A percentile compares a stretch with the other conserved stretches of the same genome.
phyloP scores from a whole-genome alignment of 2,329 filamentous ascomycete species.

The Scleromitrula shiraiana region DNA sequence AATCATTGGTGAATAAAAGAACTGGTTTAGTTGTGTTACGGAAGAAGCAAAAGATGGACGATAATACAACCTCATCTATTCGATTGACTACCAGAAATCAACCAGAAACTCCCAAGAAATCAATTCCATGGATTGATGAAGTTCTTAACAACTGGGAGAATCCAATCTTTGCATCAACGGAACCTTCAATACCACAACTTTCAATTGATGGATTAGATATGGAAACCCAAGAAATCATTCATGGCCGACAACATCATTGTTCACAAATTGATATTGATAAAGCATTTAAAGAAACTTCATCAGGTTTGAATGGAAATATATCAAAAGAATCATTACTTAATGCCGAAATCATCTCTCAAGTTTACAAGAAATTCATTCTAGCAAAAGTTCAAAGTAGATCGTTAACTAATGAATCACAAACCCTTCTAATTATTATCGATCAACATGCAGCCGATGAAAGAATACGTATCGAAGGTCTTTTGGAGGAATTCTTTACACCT shows the following conservation, averaged over 20 bases:
- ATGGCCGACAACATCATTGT: conserved; percentile 21
- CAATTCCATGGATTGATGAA: conserved; percentile 48
- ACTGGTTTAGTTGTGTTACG: conserved; percentile 41
- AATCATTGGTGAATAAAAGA: conserved; percentile 42
- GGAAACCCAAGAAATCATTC: conserved; percentile 17
- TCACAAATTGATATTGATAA: conserved; percentile 25
- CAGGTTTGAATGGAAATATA: conserved; percentile 39
- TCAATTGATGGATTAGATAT: conserved; percentile 27
- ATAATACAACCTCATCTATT: neutral
- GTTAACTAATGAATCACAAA: conserved; percentile 10
- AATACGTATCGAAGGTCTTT: conserved; percentile 66
- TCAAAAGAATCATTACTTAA: conserved; percentile 51
- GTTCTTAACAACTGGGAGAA: conserved; percentile 65
- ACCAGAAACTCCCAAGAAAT: conserved; percentile 23
- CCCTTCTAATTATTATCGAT: conserved; percentile 67
- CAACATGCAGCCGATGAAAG: conserved; percentile 95
- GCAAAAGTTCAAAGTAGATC: conserved; percentile 36
- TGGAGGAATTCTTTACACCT: conserved; percentile 45
- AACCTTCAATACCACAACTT: conserved; percentile 39
- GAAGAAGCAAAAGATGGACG: conserved; percentile 14
- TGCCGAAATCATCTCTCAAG: conserved; percentile 67
- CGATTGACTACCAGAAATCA: neutral
- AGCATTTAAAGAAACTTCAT: conserved; percentile 21
- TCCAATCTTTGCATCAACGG: conserved; percentile 56
- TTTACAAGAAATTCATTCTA: conserved; percentile 86